Evolutionary conservation across 1,139 yeast species (phyloP), one percentile per base, ranked within the genome.

Genomic region (Yamadazyma trypodendri): DNA sequence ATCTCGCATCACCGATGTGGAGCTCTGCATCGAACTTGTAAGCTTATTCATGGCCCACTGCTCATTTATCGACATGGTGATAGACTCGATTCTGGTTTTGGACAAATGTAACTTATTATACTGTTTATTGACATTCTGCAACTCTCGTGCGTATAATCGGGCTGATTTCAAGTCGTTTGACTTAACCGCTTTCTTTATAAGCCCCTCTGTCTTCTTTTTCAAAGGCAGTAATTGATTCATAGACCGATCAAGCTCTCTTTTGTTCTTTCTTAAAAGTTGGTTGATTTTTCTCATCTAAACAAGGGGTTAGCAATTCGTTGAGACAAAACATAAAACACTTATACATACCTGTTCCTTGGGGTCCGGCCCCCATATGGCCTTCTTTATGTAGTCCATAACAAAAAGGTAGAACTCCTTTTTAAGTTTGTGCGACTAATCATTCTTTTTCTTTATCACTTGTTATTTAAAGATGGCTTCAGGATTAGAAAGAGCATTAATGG

Each of bases 331-430:
- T n/a, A n/a, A n/a, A n/a, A 18, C 21, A 18, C 7, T 6, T 18
- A 18, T 12, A 63, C 78, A 37, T 63, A 73, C 79, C 52, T 88
- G 97, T 55, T 92, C 97, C 54, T 83, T 83, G 32, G 97, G 96
- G 58, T 89, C 96, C 0, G 96, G 96, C 1, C 97, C 98, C 82
- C 94, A 90, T 36, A 90, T 81, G 8, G 90, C 86, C 56, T 81
- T 81, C 64, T 87, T 89, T 32, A 90, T 63, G 53, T 68, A 79
- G 27, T 40, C 44, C 44, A 40, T 40, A 13, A 22, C 18, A 31
- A 22, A 11, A 27, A 27, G 9, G 20, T 5, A 24, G n/a, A 9
- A 27, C 20, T 11, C 13, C 29, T 27, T 13, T 13, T 27, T 24
- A n/a, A 24, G 15, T 24, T 28, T 15, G 35, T 25, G 38, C 38